These are phyloP conservation scores for Effrenium voratum DNA, from an alignment of 73 alveolate genomes.

Conservation along the genomic window DNA sequence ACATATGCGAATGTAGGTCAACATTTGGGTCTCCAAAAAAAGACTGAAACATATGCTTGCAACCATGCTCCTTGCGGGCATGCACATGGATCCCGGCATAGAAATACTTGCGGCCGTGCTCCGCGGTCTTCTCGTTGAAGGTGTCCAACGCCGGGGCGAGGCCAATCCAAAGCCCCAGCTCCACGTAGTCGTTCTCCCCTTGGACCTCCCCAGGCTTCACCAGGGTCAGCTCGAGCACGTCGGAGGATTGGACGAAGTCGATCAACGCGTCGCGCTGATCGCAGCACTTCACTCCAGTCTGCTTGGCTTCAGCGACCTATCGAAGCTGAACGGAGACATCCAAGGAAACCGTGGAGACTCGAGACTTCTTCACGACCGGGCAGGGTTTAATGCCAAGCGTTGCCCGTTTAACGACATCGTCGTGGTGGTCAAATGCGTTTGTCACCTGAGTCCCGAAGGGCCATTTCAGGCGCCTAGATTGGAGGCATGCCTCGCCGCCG, in stretches of 20 bases:
- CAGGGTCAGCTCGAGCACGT: neutral
- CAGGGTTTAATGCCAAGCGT: too few relatives aligned
- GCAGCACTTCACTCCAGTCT: conserved; percentile 32
- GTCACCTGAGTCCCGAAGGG: too few relatives aligned
- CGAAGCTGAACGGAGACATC: too few relatives aligned
- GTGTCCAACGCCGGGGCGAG: conserved; percentile 47
- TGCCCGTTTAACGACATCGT: too few relatives aligned
- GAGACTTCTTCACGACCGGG: too few relatives aligned
- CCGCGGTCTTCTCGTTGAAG: neutral
- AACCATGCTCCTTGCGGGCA: conserved; percentile 13
- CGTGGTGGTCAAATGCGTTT: too few relatives aligned
- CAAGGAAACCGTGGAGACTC: too few relatives aligned
- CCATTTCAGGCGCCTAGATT: too few relatives aligned
- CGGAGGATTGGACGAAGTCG: conserved; percentile 19
- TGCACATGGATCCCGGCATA: conserved; percentile 73
- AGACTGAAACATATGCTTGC: too few relatives aligned
- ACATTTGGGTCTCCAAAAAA: too few relatives aligned
- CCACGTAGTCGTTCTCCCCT: conserved; percentile 23
- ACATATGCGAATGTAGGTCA: too few relatives aligned
- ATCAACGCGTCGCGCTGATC: conserved; percentile 39
- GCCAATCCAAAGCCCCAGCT: conserved; percentile 61
- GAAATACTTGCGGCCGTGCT: conserved; percentile 53
- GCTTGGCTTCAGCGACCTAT: neutral
- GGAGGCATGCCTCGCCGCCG: too few relatives aligned
- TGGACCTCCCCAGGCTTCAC: conserved; percentile 19